phyloP scores from a whole-genome alignment of 257 asterid genomes.

The Petrea volubilis region DNA sequence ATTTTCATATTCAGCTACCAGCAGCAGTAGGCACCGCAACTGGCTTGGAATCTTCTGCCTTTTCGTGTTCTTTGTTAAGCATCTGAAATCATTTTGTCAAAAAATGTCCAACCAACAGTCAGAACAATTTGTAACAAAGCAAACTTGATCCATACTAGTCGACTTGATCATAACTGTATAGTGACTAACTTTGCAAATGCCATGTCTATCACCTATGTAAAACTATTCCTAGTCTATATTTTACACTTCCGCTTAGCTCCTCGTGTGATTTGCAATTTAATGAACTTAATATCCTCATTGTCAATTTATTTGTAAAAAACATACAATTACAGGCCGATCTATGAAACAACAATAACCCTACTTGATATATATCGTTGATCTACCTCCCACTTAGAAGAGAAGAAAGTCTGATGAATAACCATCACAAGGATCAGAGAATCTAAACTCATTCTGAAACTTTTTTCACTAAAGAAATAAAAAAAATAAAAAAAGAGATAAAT shows the following conservation, averaged over 20 bases:
- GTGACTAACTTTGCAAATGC: too few species aligned
- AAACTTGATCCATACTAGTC: background rate
- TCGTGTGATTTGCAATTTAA: background rate
- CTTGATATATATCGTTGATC: background rate
- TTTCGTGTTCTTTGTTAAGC: conserved; percentile 92
- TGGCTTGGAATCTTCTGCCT: conserved; percentile 78
- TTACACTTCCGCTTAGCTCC: too few species aligned
- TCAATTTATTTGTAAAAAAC: background rate
- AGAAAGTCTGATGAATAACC: background rate
- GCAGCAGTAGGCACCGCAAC: conserved; percentile 41
- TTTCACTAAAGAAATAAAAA: background rate
- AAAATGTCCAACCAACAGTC: too few species aligned
- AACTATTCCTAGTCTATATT: too few species aligned
- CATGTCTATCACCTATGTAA: too few species aligned
- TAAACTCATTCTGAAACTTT: background rate
- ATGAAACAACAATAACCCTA: background rate
- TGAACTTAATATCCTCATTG: background rate
- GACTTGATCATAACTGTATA: too few species aligned
- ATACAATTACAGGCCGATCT: background rate
- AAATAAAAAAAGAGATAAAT: background rate
- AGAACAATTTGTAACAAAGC: conserved; percentile 1
- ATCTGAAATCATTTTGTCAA: conserved; percentile 43
- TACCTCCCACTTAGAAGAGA: background rate
- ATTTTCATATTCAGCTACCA: conserved; percentile 25
- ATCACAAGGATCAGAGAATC: background rate